phyloP scores from a whole-genome alignment of 805 yeast species.

The Barnettozyma californica region DNA sequence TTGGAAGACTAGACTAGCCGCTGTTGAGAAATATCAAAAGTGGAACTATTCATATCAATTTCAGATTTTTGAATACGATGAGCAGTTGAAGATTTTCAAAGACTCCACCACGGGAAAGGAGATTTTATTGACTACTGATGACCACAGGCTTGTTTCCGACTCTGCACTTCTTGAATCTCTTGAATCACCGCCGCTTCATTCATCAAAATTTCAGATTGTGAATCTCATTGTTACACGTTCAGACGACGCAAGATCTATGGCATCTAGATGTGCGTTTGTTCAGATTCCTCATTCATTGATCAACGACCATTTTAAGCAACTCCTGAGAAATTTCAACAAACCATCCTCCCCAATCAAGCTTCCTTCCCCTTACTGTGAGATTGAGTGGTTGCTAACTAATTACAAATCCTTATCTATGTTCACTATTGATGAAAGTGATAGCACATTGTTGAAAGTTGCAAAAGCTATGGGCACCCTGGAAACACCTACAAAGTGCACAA shows the following conservation, averaged over 20 bases:
- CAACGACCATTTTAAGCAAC: constrained; percentile 1
- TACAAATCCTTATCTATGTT: constrained; percentile 2
- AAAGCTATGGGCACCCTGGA: constrained; percentile 1
- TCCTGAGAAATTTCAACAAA: background rate
- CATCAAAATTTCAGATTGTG: background rate
- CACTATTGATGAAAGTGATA: background rate
- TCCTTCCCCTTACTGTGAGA: background rate
- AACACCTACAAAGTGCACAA: background rate
- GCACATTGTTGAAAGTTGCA: constrained; percentile 1
- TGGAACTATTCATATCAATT: background rate
- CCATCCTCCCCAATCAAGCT: background rate
- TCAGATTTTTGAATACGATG: constrained; percentile 1
- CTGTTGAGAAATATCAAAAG: constrained; percentile 1
- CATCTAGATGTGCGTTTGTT: constrained; percentile 1
- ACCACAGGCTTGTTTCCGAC: background rate
- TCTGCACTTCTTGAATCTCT: background rate
- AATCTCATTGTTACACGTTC: background rate
- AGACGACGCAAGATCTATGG: background rate
- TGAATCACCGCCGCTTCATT: background rate
- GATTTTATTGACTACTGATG: background rate
- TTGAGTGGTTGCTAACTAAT: background rate
- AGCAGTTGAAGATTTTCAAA: background rate
- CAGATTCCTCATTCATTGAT: background rate
- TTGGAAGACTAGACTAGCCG: constrained; percentile 1
- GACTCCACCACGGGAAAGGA: background rate